Evolutionary conservation across 2,329 filamentous ascomycete genomes (phyloP).

Genomic region (Huntiella savannae): DNA sequence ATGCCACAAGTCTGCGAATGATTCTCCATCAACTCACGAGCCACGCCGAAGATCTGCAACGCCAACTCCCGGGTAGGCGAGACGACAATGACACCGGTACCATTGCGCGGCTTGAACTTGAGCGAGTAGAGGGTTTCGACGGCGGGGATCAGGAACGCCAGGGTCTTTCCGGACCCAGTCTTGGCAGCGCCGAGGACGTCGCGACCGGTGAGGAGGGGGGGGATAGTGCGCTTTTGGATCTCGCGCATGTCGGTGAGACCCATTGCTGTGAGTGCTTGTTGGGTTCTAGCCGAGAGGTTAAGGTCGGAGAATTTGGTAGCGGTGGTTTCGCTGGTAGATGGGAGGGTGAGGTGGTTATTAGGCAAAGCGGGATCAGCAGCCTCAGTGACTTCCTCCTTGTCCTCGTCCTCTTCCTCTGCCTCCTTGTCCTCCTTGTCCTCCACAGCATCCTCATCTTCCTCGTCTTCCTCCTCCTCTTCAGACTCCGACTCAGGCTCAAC

Average conservation of each 20-base stretch:
- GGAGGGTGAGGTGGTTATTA: conserved; percentile 28
- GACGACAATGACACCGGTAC: conserved; percentile 78
- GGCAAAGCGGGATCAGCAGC: conserved; percentile 17
- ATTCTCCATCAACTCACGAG: conserved; percentile 75
- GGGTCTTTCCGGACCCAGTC: conserved; percentile 87
- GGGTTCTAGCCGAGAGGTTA: conserved; percentile 71
- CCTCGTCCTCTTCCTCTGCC: conserved; percentile 5
- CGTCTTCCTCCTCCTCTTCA: conserved; percentile 13
- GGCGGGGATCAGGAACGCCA: conserved; percentile 85
- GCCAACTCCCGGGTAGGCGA: conserved; percentile 88
- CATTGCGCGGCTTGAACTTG: conserved; percentile 87
- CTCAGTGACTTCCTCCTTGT: conserved; percentile 10
- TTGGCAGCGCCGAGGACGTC: conserved; percentile 92
- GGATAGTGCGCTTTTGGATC: conserved; percentile 75
- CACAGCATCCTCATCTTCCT: conserved; percentile 12
- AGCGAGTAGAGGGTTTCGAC: conserved; percentile 82
- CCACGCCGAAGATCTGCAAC: conserved; percentile 90
- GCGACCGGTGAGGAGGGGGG: conserved; percentile 69
- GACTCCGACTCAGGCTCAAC: conserved; percentile 13
- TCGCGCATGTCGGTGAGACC: conserved; percentile 90
- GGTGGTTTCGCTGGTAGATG: conserved; percentile 36
- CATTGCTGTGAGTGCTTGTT: conserved; percentile 78
- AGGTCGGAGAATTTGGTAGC: conserved; percentile 62
- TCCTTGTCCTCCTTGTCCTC: conserved; percentile 14
- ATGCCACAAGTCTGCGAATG: conserved; percentile 93